Evolutionary conservation across 768 basidiomycete species (phyloP), one percentile per base, ranked within the genome.

Genomic region (Mrakia gelida): DNA sequence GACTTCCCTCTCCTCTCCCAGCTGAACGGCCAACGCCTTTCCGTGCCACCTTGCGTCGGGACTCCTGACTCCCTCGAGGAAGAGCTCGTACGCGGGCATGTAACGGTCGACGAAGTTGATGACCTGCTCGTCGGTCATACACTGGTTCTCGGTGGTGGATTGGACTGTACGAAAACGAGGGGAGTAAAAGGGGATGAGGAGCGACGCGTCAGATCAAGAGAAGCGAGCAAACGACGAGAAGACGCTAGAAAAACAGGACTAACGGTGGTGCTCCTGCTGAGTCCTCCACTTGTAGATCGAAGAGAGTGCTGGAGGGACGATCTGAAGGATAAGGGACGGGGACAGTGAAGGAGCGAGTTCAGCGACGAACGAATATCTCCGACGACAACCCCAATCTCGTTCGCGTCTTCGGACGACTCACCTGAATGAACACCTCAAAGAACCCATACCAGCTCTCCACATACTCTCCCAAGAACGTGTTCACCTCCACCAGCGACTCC

Each of bases 71-170:
- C 90, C 89, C 30, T 89, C 88, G 5, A 88, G 89, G 82, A 92
- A 98, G 82, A 95, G 91, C 79, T 96, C 90, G 82, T 97, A 98
- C 4, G 92, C 93, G 1, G 95, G 95, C 81, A 98, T 94, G 84
- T 97, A 97, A 6, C 95, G 90, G 84, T 94, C 92, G 9, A 95
- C 90, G 82, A 96, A 96, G 52, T 30, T 92, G 45, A 68, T 28
- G 16, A 90, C 89, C 87, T 95, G 84, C 9, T 88, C 89, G 81
- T 96, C 94, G 0, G 90, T 87, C 96, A 98, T 97, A n/a, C 68
- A 61, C 41, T 28, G 56, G 68, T 28, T 45, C 34, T n/a, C 32
- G 41, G 59, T 71, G 10, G 28, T 62, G 8, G 76, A 43, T 77
- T 70, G 63, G 65, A 65, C 75, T 75, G 75, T 13, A 30, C 26